Percentiles rank a stretch among this genome's conserved stretches.
Conservation (phyloP, 257 asterid species). For the Forsythia viridissima region DNA sequence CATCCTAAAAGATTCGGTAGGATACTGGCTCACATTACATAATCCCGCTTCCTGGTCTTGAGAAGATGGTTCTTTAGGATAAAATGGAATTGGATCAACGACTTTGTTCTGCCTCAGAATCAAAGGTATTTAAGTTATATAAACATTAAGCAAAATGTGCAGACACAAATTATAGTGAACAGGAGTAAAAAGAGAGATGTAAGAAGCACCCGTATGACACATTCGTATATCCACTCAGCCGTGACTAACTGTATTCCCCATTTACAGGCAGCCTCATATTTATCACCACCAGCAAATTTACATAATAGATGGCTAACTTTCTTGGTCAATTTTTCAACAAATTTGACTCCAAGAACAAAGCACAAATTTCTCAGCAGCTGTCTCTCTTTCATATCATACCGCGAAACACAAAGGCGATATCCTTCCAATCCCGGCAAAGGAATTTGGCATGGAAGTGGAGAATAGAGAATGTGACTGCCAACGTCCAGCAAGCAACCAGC, state of each 20-base stretch:
- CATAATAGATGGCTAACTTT: constrained; percentile 80
- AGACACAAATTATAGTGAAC: constrained; percentile 14
- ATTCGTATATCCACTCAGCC: constrained; percentile 85
- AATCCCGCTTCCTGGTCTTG: constrained; percentile 67
- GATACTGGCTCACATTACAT: constrained; percentile 66
- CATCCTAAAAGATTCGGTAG: constrained; percentile 59
- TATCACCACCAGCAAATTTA: constrained; percentile 76
- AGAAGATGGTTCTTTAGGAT: constrained; percentile 66
- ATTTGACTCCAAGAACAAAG: constrained; percentile 73
- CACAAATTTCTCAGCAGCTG: constrained; percentile 78
- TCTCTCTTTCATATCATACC: constrained; percentile 71
- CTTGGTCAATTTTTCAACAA: constrained; percentile 61
- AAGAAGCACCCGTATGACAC: constrained; percentile 66
- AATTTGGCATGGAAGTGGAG: constrained; percentile 87
- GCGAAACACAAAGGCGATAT: constrained; percentile 77
- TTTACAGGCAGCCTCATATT: constrained; percentile 78
- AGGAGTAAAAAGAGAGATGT: constrained; percentile 23
- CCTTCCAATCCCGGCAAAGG: constrained; percentile 79
- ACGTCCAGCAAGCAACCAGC: constrained; percentile 79
- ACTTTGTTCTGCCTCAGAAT: constrained; percentile 71
- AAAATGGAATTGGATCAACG: constrained; percentile 61
- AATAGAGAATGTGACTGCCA: constrained; percentile 78
- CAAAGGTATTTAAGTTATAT: constrained; percentile 26
- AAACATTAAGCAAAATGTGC: constrained; percentile 21
- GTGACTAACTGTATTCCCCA: constrained; percentile 75